Conservation (phyloP, 1,284 basidiomycete species). For the Marasmius sp. region DNA sequence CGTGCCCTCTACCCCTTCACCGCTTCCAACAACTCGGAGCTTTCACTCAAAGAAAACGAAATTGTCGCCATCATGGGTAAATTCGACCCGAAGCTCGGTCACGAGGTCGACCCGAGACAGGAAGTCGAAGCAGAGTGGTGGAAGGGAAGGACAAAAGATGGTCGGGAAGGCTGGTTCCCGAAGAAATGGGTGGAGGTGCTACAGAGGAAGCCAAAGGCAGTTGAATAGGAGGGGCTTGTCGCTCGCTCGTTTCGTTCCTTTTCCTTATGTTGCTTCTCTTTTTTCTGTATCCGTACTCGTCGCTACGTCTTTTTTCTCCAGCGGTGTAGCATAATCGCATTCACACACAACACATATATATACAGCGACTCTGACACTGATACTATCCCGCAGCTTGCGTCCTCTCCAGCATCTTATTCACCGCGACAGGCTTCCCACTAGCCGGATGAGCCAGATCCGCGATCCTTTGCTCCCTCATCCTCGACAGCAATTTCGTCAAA, state of each 20-base stretch:
- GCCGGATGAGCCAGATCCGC: slow-evolving; percentile 59
- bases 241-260: not conserved
- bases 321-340: too few relatives aligned
- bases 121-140: slow-evolving; percentile 88
- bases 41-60: slow-evolving; percentile 85
- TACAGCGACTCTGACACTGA: too few relatives aligned
- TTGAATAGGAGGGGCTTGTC: not conserved
- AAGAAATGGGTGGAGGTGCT: slow-evolving; percentile 80
- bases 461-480: slow-evolving; percentile 70
- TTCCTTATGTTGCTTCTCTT: not conserved
- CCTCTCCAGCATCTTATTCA: slow-evolving; percentile 71
- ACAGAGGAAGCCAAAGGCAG: slow-evolving; percentile 5
- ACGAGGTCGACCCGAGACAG: slow-evolving; percentile 69
- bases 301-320: not conserved
- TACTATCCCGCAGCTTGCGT: slow-evolving; percentile 60
- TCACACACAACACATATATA: too few relatives aligned
- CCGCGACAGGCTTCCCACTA: slow-evolving; percentile 45
- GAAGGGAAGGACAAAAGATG: slow-evolving; percentile 93
- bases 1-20: slow-evolving; percentile 84
- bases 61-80: slow-evolving; percentile 93
- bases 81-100: slow-evolving; percentile 68
- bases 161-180: slow-evolving; percentile 96
- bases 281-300: not conserved
- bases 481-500: slow-evolving; percentile 52
- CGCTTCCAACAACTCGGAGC: slow-evolving; percentile 74